Percentiles rank a stretch among this genome's conserved stretches.
These are phyloP conservation scores for Puya raimondii DNA, from an alignment of 176 grass and related monocot species.

Conservation along the genomic window DNA sequence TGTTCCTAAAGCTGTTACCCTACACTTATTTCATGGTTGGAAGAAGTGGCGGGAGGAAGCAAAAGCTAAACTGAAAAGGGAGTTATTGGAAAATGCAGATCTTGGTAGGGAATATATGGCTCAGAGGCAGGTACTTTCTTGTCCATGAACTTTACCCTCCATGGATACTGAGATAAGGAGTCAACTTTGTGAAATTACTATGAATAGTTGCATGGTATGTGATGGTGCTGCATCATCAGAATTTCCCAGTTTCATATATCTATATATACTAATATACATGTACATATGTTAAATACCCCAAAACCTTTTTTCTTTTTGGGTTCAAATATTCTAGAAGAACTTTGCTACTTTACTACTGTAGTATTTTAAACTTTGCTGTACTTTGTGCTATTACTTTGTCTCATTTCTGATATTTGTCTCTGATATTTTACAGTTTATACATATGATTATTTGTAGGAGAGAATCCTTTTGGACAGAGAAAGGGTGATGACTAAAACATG, in stretches of 20 bases:
- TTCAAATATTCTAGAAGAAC: too few relatives aligned
- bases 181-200: background rate
- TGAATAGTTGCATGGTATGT: background rate
- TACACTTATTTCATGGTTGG: conserved; percentile 26
- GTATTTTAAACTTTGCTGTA: background rate
- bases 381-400: background rate
- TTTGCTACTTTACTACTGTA: too few relatives aligned
- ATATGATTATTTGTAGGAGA: conserved; percentile 5
- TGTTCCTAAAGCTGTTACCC: conserved; percentile 15
- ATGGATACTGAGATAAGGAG: background rate
- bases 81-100: conserved; percentile 16
- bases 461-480: conserved; percentile 19
- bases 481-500: conserved; percentile 31
- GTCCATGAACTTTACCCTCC: background rate
- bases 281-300: too few relatives aligned
- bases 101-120: conserved; percentile 24
- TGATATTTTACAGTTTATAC: background rate
- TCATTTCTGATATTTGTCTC: background rate
- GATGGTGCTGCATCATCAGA: too few relatives aligned
- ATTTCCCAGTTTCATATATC: too few relatives aligned
- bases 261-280: too few relatives aligned
- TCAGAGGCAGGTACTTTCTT: conserved; percentile 17
- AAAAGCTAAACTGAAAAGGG: conserved; percentile 28
- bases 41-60: conserved; percentile 30
- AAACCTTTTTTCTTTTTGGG: too few relatives aligned